phyloP scores from a whole-genome alignment of 306 rosid genomes.

The Trifolium pratense region DNA sequence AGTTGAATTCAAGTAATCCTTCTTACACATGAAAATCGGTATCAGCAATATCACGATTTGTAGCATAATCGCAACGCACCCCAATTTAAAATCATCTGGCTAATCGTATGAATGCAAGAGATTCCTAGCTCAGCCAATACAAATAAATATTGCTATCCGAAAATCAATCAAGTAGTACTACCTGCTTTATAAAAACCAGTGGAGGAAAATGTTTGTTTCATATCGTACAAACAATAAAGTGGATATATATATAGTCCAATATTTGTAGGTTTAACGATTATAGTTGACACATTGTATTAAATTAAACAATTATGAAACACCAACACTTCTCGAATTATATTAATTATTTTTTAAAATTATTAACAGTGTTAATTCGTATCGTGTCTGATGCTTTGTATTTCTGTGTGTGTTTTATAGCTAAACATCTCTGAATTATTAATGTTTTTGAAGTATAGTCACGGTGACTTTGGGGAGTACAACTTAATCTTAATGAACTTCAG shows the following conservation, averaged over 20 bases:
- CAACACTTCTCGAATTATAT: too few relatives aligned
- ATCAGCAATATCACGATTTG: too few relatives aligned
- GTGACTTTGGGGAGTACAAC: conserved; percentile 33
- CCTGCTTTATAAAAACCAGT: not conserved
- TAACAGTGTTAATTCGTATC: too few relatives aligned
- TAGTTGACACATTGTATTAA: conserved; percentile 8
- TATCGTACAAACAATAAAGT: conserved; percentile 26
- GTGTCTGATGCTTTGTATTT: too few relatives aligned
- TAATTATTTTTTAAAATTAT: too few relatives aligned
- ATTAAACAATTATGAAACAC: not conserved
- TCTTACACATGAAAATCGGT: too few relatives aligned
- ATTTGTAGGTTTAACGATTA: conserved; percentile 20
- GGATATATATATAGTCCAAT: conserved; percentile 18
- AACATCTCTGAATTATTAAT: too few relatives aligned
- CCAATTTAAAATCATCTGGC: too few relatives aligned
- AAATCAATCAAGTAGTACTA: not conserved
- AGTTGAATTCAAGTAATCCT: too few relatives aligned
- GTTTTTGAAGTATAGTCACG: not conserved
- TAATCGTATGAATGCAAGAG: not conserved
- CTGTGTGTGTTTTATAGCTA: too few relatives aligned
- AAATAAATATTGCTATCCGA: not conserved
- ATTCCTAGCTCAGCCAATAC: not conserved
- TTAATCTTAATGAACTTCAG: conserved; percentile 30
- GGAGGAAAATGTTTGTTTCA: conserved; percentile 18
- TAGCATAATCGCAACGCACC: too few relatives aligned